Evolutionary conservation across 495 filamentous ascomycete species (phyloP).

Genomic region (Neurospora sp.): DNA sequence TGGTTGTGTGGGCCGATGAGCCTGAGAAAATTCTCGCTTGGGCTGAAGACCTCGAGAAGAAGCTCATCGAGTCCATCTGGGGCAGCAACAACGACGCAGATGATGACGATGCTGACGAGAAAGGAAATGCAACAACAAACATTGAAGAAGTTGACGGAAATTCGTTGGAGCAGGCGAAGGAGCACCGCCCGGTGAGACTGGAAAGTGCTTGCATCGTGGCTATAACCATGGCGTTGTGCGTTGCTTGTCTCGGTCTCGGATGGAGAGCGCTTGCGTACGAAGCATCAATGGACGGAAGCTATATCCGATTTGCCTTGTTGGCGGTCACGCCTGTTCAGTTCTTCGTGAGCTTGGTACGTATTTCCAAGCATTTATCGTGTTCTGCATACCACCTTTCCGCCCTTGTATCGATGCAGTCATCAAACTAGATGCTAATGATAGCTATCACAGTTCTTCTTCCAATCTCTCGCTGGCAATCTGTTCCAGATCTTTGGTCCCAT

Average conservation of each 20-base stretch:
- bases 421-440: conserved; percentile 2
- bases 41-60: conserved; percentile 37
- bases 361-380: neutral
- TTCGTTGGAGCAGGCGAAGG: conserved; percentile 21
- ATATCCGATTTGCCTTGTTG: conserved; percentile 37
- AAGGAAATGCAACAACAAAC: conserved; percentile 6
- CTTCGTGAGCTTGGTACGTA: conserved; percentile 46
- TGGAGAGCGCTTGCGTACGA: conserved; percentile 45
- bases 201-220: conserved; percentile 42
- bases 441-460: conserved; percentile 47
- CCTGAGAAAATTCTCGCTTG: conserved; percentile 43
- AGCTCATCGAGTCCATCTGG: conserved; percentile 49
- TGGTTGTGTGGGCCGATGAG: conserved; percentile 61
- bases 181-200: conserved; percentile 35
- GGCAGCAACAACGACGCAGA: conserved; percentile 29
- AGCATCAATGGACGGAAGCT: conserved; percentile 38
- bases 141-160: conserved; percentile 5
- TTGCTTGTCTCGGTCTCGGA: conserved; percentile 45
- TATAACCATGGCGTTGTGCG: conserved; percentile 39
- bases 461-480: conserved; percentile 44
- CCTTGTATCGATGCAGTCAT: neutral
- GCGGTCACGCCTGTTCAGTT: conserved; percentile 38
- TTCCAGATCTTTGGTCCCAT: conserved; percentile 52
- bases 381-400: neutral
- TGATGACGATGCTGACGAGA: conserved; percentile 25